A percentile compares a stretch with the other conserved stretches of the same genome.
Evolutionary conservation across 2,329 filamentous ascomycete species (phyloP).

Genomic region (Dothistroma pini): DNA sequence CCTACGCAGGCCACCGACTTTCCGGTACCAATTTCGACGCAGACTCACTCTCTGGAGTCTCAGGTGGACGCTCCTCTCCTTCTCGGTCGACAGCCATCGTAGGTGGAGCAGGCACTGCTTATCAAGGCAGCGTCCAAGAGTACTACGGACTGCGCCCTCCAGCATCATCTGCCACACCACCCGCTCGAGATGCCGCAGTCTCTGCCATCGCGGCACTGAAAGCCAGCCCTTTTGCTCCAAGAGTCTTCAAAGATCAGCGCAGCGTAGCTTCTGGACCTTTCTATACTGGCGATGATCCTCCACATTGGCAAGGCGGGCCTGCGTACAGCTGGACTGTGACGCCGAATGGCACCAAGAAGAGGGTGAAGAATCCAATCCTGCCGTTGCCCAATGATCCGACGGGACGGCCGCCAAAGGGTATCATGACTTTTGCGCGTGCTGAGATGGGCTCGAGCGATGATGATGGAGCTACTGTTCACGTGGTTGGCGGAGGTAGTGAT

Average conservation of each 20-base stretch:
- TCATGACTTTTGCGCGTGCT: slow-evolving; percentile 67
- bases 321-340: slow-evolving; percentile 32
- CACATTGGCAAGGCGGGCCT: slow-evolving; percentile 37
- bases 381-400: slow-evolving; percentile 53
- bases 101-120: slow-evolving; percentile 14
- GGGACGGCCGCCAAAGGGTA: slow-evolving; percentile 68
- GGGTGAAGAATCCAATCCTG: slow-evolving; percentile 35
- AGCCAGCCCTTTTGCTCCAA: slow-evolving; percentile 55
- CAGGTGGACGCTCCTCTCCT: slow-evolving; percentile 25
- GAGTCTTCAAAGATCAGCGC: slow-evolving; percentile 84
- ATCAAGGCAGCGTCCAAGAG: slow-evolving; percentile 34
- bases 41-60: slow-evolving; percentile 26
- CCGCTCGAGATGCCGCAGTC: slow-evolving; percentile 16
- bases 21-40: slow-evolving; percentile 21
- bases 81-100: slow-evolving; percentile 19
- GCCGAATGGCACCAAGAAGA: slow-evolving; percentile 35
- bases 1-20: slow-evolving; percentile 22
- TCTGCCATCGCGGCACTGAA: slow-evolving; percentile 31
- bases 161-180: slow-evolving; percentile 28
- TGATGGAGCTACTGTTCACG: slow-evolving; percentile 28
- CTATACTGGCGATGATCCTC: slow-evolving; percentile 72
- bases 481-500: slow-evolving; percentile 35
- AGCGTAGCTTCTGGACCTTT: slow-evolving; percentile 79
- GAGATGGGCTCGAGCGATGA: slow-evolving; percentile 21
- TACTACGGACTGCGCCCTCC: slow-evolving; percentile 34